Evolutionary conservation across 2,329 filamentous ascomycete genomes (phyloP).

Genomic region (Aspergillus uvarum): DNA sequence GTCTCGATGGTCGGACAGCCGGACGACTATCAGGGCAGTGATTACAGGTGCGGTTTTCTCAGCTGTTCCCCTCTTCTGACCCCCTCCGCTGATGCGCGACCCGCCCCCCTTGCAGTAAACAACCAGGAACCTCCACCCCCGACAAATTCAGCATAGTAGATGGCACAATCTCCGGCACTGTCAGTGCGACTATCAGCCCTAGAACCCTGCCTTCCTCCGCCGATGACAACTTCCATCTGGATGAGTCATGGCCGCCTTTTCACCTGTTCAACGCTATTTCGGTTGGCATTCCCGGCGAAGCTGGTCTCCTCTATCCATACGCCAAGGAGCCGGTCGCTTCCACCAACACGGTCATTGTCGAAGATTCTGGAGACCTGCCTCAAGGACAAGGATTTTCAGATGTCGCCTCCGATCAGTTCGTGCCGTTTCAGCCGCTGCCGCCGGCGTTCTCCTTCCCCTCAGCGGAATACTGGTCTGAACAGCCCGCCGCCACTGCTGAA

Average conservation of each 20-base stretch:
- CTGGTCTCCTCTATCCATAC: constrained; percentile 34
- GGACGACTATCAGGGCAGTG: constrained; percentile 24
- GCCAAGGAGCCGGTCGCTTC: constrained; percentile 29
- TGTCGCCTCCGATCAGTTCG: constrained; percentile 29
- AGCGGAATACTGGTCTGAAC: constrained; percentile 30
- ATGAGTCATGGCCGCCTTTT: constrained; percentile 41
- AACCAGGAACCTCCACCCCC: constrained; percentile 28
- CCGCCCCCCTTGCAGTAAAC: constrained; percentile 28
- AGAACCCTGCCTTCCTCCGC: constrained; percentile 37
- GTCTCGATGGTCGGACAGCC: constrained; percentile 26
- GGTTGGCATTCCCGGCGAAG: constrained; percentile 34
- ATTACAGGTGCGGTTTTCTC: constrained; percentile 29
- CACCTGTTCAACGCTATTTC: constrained; percentile 37
- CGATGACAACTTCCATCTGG: constrained; percentile 40
- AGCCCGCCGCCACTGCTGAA: constrained; percentile 13
- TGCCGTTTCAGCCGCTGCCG: constrained; percentile 32
- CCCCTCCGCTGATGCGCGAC: constrained; percentile 9
- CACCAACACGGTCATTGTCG: constrained; percentile 37
- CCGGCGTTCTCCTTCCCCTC: constrained; percentile 31
- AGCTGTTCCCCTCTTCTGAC: background rate
- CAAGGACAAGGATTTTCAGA: constrained; percentile 32
- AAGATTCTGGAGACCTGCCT: constrained; percentile 33
- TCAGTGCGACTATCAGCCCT: constrained; percentile 39
- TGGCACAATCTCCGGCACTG: constrained; percentile 29
- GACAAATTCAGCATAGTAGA: constrained; percentile 35